Conservation (phyloP, 805 yeast genomes). For the Starmerella khaoyaiensis region DNA sequence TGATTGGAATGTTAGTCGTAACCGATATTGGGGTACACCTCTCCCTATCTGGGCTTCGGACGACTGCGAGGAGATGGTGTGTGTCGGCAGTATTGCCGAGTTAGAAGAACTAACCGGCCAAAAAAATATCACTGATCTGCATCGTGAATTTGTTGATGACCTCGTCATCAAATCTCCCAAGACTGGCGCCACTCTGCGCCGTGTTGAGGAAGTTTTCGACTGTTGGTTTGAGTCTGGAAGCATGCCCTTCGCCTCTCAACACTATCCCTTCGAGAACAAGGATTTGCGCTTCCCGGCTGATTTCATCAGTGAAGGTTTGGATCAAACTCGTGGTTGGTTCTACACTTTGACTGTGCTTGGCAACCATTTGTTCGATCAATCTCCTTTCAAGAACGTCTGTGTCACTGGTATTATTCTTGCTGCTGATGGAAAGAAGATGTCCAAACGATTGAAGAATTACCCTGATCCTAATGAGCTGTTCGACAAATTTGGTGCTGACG, state of each 20-base stretch:
- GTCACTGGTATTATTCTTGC: constrained; percentile 96
- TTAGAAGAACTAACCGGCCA: constrained; percentile 75
- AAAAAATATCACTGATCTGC: constrained; percentile 73
- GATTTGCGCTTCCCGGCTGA: constrained; percentile 87
- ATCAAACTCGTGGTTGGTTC: constrained; percentile 99
- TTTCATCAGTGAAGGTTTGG: constrained; percentile 96
- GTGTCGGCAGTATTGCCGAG: constrained; percentile 84
- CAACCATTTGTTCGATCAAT: constrained; percentile 79
- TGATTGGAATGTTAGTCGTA: constrained; percentile 97
- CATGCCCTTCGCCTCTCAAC: constrained; percentile 96
- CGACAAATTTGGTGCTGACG: constrained; percentile 92
- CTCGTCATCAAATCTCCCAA: constrained; percentile 83
- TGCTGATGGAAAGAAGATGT: constrained; percentile 98
- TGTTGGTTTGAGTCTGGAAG: constrained; percentile 99
- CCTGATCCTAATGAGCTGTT: constrained; percentile 85
- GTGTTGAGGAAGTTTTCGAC: constrained; percentile 96
- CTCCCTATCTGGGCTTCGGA: constrained; percentile 96
- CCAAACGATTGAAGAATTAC: constrained; percentile 92
- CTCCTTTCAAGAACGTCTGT: constrained; percentile 90
- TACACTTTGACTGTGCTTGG: constrained; percentile 92
- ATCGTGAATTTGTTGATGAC: constrained; percentile 83
- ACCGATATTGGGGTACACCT: constrained; percentile 99
- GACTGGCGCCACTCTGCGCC: constrained; percentile 77
- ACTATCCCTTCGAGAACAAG: constrained; percentile 85
- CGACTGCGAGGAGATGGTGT: constrained; percentile 82